phyloP scores from a whole-genome alignment of 345 rosid species.

The Eucalyptus tenuipes region DNA sequence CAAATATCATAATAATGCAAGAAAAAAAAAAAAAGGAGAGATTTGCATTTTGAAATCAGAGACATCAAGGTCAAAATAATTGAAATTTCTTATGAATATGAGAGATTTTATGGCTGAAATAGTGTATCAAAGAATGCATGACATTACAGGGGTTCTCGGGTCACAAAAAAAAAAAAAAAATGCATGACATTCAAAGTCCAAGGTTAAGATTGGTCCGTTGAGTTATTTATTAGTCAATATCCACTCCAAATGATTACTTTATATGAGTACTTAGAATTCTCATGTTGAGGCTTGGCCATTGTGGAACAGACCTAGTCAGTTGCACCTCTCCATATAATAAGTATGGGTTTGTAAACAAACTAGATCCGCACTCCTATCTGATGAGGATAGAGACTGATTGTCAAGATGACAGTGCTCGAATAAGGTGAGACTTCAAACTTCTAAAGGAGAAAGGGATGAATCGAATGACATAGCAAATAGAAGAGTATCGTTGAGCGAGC shows the following conservation, averaged over 20 bases:
- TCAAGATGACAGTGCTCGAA: background rate
- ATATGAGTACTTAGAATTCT: background rate
- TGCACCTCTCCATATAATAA: background rate
- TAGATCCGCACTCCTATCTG: background rate
- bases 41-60: background rate
- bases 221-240: background rate
- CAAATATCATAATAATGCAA: too few relatives aligned
- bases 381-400: background rate
- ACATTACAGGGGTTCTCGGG: too few relatives aligned
- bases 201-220: background rate
- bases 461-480: background rate
- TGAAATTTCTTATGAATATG: background rate
- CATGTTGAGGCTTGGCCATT: background rate
- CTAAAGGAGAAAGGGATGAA: background rate
- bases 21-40: too few relatives aligned
- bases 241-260: background rate
- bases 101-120: background rate
- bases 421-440: background rate
- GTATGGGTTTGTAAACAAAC: background rate
- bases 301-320: background rate
- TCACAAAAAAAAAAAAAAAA: too few relatives aligned
- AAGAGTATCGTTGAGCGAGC: background rate
- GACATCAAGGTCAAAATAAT: background rate
- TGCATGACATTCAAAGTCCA: background rate
- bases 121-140: background rate